Base-by-base conservation (phyloP, 768 basidiomycete species). In the Podaxis carcinomalis region DNA sequence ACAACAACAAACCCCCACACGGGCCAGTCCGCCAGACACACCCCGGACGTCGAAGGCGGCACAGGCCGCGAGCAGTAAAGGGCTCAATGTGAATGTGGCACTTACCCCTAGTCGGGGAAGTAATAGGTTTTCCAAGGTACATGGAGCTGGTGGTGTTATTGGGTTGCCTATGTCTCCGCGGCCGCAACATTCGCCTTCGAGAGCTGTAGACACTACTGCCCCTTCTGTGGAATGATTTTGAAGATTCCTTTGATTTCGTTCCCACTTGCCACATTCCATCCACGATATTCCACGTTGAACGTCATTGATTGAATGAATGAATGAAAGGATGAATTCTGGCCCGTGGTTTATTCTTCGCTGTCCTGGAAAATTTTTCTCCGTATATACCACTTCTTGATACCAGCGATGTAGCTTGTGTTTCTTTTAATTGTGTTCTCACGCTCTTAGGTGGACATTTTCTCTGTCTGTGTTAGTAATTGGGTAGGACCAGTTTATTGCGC, bases 41-140 rank as follows among this genome's bases (percentile, higher is more conserved):
- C 73, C 73, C 59, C 80, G 75, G 59, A 70, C 70, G 28, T 82
- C 84, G 16, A 78, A 75, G 67, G 89, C 89, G 3, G 80, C 88
- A 28, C 73, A 75, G 57, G 77, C 80, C 47, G 91, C 91, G 14
- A 86, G 86, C 16, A 83, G 78, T 54, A 82, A 86, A 63, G 90
- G 90, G n/a, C 72, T 93, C 58, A 88, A 89, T 68, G 80, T 92
- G 23, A 75, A 81, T 4, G 77, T 85, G 11, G 73, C 74, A 11
- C 70, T 76, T 25, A 74, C 75, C 9, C 71, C 77, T 23, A 83
- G 84, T 62, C 81, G 81, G 65, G 80, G 81, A 28, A 39, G 14
- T 23, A 85, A 86, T 68, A 81, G 87, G 62, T 83, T 87, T 51
- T 87, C 87, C 59, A 81, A 81, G 62, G 78, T 87, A 47, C 46